A percentile compares a stretch with the other conserved stretches of the same genome.
phyloP scores from a whole-genome alignment of 305 asterid genomes.

The Solanum hybrid region DNA sequence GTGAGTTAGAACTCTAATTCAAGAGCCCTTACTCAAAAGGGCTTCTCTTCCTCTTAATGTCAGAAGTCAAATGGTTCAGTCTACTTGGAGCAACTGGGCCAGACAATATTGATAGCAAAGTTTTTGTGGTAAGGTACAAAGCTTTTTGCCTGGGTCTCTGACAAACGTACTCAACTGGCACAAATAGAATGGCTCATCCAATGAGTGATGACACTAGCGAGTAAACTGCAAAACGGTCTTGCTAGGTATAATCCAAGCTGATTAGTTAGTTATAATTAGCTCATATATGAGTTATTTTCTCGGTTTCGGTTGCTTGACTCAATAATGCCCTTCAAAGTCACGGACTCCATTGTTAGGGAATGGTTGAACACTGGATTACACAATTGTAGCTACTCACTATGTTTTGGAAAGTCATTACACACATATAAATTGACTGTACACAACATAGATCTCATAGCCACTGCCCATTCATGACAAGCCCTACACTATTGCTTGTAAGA shows the following conservation, averaged over 20 bases:
- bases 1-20: background rate
- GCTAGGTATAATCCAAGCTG: background rate
- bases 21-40: background rate
- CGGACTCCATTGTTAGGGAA: background rate
- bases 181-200: background rate
- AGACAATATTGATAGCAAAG: background rate
- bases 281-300: background rate
- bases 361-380: background rate
- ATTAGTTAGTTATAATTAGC: background rate
- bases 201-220: background rate
- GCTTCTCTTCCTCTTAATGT: background rate
- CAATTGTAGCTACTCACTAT: background rate
- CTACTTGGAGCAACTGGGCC: background rate
- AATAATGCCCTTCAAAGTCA: background rate
- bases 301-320: background rate
- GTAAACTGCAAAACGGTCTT: background rate
- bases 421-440: background rate
- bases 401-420: background rate
- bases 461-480: background rate
- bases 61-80: background rate
- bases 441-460: background rate
- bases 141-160: background rate
- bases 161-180: background rate
- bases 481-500: background rate
- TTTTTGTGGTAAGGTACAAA: background rate